phyloP scores from a whole-genome alignment of 2,329 filamentous ascomycete genomes.

The Drechslera avenae region DNA sequence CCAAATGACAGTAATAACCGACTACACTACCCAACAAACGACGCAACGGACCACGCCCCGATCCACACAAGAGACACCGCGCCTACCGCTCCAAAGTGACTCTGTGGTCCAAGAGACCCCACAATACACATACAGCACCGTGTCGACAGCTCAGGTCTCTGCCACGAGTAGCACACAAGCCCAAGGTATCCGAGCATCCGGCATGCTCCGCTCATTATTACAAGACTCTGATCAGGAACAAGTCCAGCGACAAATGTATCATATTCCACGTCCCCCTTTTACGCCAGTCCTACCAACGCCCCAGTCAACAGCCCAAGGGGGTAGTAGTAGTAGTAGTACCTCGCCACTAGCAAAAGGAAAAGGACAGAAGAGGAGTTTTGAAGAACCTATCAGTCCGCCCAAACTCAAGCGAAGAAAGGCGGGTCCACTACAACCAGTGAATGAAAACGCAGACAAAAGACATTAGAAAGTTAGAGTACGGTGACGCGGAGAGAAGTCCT shows the following conservation, averaged over 20 bases:
- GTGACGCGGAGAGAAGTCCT: neutral
- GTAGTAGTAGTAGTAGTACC: too few species aligned
- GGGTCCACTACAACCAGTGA: constrained; percentile 17
- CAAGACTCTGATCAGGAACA: too few species aligned
- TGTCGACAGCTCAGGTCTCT: constrained; percentile 21
- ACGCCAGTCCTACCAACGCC: neutral
- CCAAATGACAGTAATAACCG: constrained; percentile 23
- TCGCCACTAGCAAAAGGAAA: neutral
- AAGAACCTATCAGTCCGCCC: constrained; percentile 24
- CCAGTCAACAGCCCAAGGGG: neutral
- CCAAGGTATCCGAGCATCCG: constrained; percentile 25
- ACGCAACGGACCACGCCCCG: constrained; percentile 25
- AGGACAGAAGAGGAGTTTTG: constrained; percentile 13
- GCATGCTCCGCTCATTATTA: constrained; percentile 14
- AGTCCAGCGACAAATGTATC: too few species aligned
- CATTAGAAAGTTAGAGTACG: too few species aligned
- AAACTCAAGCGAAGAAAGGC: constrained; percentile 23
- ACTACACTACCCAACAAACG: constrained; percentile 29
- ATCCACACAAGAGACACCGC: constrained; percentile 14
- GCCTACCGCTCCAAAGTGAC: neutral
- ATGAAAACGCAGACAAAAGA: constrained; percentile 1
- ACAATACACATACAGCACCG: constrained; percentile 10
- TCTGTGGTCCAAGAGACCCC: neutral
- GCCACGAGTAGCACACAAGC: constrained; percentile 27
- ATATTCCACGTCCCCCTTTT: too few species aligned